Percentiles rank a stretch among this genome's conserved stretches.
These are phyloP conservation scores for Pelargonium fulgidum DNA, from an alignment of 441 rosid species.

Conservation along the genomic window DNA sequence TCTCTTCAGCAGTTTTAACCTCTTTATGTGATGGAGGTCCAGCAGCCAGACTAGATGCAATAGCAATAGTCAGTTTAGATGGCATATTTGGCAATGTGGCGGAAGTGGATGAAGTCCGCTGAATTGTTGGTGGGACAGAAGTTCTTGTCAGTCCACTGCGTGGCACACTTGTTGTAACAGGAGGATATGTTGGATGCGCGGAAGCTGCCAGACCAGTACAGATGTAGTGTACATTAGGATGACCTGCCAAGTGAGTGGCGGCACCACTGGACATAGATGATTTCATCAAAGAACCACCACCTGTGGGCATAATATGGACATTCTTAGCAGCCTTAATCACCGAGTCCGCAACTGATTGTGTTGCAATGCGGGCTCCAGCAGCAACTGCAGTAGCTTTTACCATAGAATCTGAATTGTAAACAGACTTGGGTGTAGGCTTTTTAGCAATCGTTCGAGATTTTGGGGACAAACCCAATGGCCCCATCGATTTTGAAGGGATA, in stretches of 20 bases:
- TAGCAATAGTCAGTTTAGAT: conserved; percentile 31
- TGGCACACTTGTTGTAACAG: conserved; percentile 24
- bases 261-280: conserved; percentile 31
- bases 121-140: conserved; percentile 24
- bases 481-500: conserved; percentile 27
- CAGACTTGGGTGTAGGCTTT: conserved; percentile 37
- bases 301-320: conserved; percentile 40
- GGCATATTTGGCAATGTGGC: conserved; percentile 20
- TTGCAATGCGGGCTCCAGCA: conserved; percentile 77
- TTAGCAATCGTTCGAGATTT: conserved; percentile 43
- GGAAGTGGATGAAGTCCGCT: conserved; percentile 27
- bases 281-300: conserved; percentile 38
- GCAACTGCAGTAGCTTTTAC: conserved; percentile 77
- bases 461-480: conserved; percentile 25
- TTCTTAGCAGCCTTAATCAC: conserved; percentile 65
- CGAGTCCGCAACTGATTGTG: conserved; percentile 51
- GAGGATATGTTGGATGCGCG: conserved; percentile 27
- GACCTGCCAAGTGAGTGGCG: conserved; percentile 32
- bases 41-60: conserved; percentile 23
- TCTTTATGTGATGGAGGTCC: conserved; percentile 34
- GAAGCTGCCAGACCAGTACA: conserved; percentile 26
- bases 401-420: conserved; percentile 39
- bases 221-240: conserved; percentile 32
- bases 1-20: conserved; percentile 24
- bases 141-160: conserved; percentile 35